Conservation (phyloP, 768 basidiomycete species). For the Hericium rajendrae region DNA sequence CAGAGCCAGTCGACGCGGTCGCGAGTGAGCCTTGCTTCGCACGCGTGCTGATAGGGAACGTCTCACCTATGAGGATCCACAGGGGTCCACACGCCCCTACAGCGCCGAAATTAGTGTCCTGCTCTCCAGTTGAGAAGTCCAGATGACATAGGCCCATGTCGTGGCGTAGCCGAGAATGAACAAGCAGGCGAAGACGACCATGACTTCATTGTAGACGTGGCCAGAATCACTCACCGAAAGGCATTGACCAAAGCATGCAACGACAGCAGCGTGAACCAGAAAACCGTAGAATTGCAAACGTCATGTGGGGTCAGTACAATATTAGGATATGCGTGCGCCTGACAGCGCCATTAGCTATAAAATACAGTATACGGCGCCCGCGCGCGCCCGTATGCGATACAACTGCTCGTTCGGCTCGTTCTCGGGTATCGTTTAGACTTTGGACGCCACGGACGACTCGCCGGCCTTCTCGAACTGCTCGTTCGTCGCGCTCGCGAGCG, state of each 20-base stretch:
- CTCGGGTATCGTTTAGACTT: neutral
- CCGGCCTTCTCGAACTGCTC: neutral
- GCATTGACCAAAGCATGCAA: no score
- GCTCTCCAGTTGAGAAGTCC: neutral
- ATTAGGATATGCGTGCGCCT: no score
- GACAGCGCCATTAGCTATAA: no score
- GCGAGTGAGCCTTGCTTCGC: conserved; percentile 63
- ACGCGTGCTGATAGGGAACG: conserved; percentile 62
- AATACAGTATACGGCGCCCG: no score
- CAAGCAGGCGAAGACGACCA: conserved; percentile 50
- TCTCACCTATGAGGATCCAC: conserved; percentile 66
- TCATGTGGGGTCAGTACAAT: no score
- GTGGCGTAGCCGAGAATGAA: conserved; percentile 66
- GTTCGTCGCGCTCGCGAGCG: conserved; percentile 16
- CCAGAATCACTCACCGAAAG: no score
- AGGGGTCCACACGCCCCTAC: conserved; percentile 55
- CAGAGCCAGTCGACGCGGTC: conserved; percentile 55
- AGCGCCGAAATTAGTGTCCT: neutral
- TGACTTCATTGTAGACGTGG: conserved; percentile 11
- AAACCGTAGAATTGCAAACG: no score
- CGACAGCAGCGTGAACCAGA: no score
- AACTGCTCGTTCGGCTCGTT: no score
- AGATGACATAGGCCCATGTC: conserved; percentile 45
- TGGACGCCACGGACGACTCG: neutral
- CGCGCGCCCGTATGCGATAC: no score